Evolutionary conservation across 441 rosid genomes (phyloP).

Genomic region (Aquilaria agallochum): DNA sequence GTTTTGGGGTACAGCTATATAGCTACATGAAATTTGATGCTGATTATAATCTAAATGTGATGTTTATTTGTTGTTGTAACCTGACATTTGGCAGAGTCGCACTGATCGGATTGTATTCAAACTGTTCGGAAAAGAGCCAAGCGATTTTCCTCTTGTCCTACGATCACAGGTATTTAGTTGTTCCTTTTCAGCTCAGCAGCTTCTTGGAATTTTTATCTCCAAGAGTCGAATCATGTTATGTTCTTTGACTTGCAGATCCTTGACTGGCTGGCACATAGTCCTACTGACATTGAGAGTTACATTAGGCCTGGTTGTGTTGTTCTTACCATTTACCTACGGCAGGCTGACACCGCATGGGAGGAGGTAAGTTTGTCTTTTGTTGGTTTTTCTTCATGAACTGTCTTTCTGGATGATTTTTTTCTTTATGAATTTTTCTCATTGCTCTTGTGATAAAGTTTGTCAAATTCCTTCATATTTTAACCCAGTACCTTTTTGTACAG

Average conservation of each 20-base stretch:
- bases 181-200: constrained; percentile 1
- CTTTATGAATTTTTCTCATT: constrained; percentile 20
- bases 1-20: no score
- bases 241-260: constrained; percentile 58
- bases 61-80: constrained; percentile 10
- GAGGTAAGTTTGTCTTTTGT: constrained; percentile 48
- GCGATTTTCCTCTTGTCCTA: constrained; percentile 76
- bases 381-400: neutral
- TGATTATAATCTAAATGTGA: no score
- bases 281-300: constrained; percentile 97
- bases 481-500: constrained; percentile 29
- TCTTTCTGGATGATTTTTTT: constrained; percentile 6
- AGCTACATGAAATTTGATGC: no score
- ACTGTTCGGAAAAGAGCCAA: constrained; percentile 91
- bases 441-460: neutral
- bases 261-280: constrained; percentile 90
- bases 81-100: constrained; percentile 59
- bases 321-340: constrained; percentile 84
- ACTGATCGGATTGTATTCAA: constrained; percentile 88
- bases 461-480: neutral
- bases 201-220: constrained; percentile 14
- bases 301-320: constrained; percentile 95
- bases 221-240: constrained; percentile 13
- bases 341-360: constrained; percentile 82
- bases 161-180: constrained; percentile 67